These are phyloP conservation scores for Debaryomycetaceae sp. DNA, from an alignment of 1,139 yeast species.

Conservation along the genomic window DNA sequence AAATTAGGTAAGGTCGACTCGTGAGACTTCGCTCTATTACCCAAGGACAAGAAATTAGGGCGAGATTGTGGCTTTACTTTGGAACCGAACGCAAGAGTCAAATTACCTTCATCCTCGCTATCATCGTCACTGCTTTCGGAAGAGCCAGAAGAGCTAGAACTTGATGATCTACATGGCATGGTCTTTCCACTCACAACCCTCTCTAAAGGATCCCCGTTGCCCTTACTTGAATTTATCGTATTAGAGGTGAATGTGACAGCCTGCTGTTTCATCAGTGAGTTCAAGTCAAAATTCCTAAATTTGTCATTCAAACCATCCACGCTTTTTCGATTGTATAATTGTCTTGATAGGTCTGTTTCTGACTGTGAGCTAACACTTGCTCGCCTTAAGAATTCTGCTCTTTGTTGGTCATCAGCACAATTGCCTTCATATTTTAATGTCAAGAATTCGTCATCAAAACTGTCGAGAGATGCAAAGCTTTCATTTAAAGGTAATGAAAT, in stretches of 20 bases:
- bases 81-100: constrained; percentile 52
- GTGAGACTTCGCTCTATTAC: constrained; percentile 41
- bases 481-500: constrained; percentile 62
- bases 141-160: constrained; percentile 5
- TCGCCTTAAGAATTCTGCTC: background rate
- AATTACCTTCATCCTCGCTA: constrained; percentile 45
- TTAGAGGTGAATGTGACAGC: constrained; percentile 5
- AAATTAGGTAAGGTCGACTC: constrained; percentile 39
- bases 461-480: constrained; percentile 75
- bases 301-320: constrained; percentile 24
- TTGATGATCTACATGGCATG: background rate
- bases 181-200: constrained; percentile 6
- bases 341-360: constrained; percentile 8
- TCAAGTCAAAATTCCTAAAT: constrained; percentile 36
- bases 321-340: constrained; percentile 1
- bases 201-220: constrained; percentile 10
- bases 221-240: constrained; percentile 4
- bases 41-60: constrained; percentile 34
- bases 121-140: constrained; percentile 28
- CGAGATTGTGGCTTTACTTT: constrained; percentile 34
- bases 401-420: constrained; percentile 7
- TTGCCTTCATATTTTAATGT: constrained; percentile 28
- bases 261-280: constrained; percentile 32
- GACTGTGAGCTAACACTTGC: constrained; percentile 5
- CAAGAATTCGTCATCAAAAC: constrained; percentile 60